phyloP scores from a whole-genome alignment of 202 grass and related monocot genomes.

The Digitaria exilis region DNA sequence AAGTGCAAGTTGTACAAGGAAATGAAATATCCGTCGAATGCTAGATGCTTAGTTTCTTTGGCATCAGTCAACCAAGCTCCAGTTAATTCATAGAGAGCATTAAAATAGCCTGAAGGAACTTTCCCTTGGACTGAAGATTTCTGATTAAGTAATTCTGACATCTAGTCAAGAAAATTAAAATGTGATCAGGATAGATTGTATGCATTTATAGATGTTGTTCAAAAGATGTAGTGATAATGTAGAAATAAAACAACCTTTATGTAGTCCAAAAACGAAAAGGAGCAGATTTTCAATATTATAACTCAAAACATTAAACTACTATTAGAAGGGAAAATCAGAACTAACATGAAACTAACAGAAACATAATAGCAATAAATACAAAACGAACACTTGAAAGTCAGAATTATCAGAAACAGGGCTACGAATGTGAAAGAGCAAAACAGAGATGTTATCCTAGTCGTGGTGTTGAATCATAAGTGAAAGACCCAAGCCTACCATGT shows the following conservation, averaged over 20 bases:
- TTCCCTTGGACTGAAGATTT: constrained; percentile 87
- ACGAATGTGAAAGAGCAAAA: not conserved
- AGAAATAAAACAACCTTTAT: not conserved
- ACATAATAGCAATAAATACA: not conserved
- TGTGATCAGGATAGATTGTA: not conserved
- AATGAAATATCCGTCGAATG: constrained; percentile 96
- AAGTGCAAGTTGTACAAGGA: constrained; percentile 90
- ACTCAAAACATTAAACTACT: not conserved
- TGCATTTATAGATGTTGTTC: not conserved
- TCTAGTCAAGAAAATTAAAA: constrained; percentile 54
- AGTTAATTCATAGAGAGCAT: constrained; percentile 78
- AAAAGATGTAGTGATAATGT: constrained; percentile 8
- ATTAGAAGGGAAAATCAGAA: not conserved
- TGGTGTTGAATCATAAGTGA: not conserved
- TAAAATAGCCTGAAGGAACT: constrained; percentile 94
- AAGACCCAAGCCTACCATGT: constrained; percentile 9
- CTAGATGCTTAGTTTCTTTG: constrained; percentile 79
- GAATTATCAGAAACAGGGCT: not conserved
- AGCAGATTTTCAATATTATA: not conserved
- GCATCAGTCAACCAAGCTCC: constrained; percentile 91
- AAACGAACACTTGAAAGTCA: not conserved
- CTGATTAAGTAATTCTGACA: constrained; percentile 99
- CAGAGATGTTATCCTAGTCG: not conserved
- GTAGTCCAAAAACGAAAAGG: not conserved
- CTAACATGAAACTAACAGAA: not conserved